Evolutionary conservation across 768 basidiomycete species (phyloP).

Genomic region (Pleurotus tuoliensis): DNA sequence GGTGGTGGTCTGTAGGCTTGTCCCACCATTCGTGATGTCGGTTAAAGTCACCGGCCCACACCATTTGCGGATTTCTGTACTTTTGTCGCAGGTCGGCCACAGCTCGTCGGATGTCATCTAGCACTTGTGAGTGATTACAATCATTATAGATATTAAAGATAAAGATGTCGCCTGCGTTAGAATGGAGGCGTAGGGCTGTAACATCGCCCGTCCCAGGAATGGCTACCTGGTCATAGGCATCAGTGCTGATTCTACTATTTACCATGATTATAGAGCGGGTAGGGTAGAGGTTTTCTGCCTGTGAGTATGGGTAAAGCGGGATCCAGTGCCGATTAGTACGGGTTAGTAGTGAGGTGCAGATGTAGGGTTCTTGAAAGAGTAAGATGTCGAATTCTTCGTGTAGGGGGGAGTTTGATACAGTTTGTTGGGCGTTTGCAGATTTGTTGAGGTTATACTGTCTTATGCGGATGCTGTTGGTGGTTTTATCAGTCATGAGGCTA

Average conservation of each 20-base stretch:
- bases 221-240: conserved; percentile 18
- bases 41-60: conserved; percentile 40
- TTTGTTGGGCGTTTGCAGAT: conserved; percentile 12
- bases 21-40: conserved; percentile 39
- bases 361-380: conserved; percentile 26
- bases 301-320: neutral
- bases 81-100: neutral
- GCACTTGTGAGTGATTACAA: conserved; percentile 6
- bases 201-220: conserved; percentile 18
- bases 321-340: neutral
- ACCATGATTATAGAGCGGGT: conserved; percentile 18
- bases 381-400: conserved; percentile 18
- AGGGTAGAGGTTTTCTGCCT: neutral
- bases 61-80: conserved; percentile 9
- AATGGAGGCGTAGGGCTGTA: conserved; percentile 19
- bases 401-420: conserved; percentile 8
- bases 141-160: conserved; percentile 25
- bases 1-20: conserved; percentile 20
- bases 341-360: conserved; percentile 9
- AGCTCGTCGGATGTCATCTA: neutral
- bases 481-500: neutral
- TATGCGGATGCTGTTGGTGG: neutral
- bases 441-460: conserved; percentile 25
- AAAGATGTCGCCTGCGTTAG: conserved; percentile 11
- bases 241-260: conserved; percentile 12